These are phyloP conservation scores for Aureobasidium sp. DNA, from an alignment of 2,329 filamentous ascomycete genomes.

Conservation along the genomic window DNA sequence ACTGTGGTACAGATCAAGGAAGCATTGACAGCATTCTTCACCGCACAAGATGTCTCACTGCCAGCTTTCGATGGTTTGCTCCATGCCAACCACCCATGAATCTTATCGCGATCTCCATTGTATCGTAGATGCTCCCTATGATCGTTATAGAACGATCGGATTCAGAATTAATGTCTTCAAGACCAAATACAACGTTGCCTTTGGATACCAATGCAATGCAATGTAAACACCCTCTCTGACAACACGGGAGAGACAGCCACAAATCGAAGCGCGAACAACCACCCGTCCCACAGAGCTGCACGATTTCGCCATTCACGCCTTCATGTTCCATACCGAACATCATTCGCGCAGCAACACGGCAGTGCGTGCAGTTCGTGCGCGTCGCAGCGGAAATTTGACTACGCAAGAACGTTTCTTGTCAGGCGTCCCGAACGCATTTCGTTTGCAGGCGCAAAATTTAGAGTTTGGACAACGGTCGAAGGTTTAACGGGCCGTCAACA, in stretches of 20 bases:
- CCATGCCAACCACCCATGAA: background rate
- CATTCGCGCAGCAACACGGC: background rate
- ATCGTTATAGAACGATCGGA: background rate
- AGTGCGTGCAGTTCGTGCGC: background rate
- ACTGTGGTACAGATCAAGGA: background rate
- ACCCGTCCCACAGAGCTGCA: background rate
- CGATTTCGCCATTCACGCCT: background rate
- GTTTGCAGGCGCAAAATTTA: background rate
- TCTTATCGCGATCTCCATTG: background rate
- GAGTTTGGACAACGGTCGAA: background rate
- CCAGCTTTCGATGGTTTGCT: background rate
- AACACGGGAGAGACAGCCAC: background rate
- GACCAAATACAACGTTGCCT: background rate
- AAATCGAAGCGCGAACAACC: background rate
- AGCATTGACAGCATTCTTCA: background rate
- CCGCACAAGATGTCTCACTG: background rate
- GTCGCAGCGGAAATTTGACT: background rate
- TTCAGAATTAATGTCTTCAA: background rate
- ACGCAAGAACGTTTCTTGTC: conserved; percentile 14
- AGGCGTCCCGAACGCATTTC: background rate
- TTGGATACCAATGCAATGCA: background rate
- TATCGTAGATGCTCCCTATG: background rate
- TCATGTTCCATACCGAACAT: background rate
- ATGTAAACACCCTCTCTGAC: background rate
- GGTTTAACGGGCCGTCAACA: conserved; percentile 7